phyloP scores from a whole-genome alignment of 2,329 filamentous ascomycete species.

The Botrytis deweyae region DNA sequence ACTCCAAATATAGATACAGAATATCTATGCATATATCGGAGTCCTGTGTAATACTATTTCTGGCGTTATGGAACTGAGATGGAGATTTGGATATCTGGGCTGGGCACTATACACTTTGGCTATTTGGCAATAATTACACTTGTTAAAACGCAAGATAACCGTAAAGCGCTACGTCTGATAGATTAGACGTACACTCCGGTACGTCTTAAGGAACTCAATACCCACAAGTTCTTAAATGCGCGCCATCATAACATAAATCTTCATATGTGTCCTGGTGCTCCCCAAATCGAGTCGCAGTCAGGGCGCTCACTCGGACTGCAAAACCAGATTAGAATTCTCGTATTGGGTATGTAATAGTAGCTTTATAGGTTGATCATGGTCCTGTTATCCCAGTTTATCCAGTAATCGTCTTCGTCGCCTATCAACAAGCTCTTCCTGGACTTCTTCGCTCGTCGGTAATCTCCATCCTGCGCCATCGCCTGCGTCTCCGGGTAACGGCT shows the following conservation, averaged over 20 bases:
- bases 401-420: slow-evolving; percentile 78
- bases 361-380: neutral
- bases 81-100: neutral
- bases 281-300: neutral
- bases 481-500: slow-evolving; percentile 79
- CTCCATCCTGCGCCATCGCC: slow-evolving; percentile 83
- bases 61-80: neutral
- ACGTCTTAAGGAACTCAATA: neutral
- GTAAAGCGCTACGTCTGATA: neutral
- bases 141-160: neutral
- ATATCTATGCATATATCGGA: neutral
- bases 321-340: neutral
- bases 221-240: neutral
- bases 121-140: slow-evolving; percentile 1
- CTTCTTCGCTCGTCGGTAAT: slow-evolving; percentile 82
- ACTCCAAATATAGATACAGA: neutral
- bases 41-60: neutral
- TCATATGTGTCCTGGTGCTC: neutral
- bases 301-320: neutral
- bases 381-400: slow-evolving; percentile 58
- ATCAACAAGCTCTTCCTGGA: slow-evolving; percentile 91
- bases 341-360: neutral
- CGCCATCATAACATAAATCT: neutral
- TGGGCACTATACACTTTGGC: neutral
- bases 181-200: neutral